Evolutionary conservation across 2,329 filamentous ascomycete genomes (phyloP), one percentile per base, ranked within the genome.

Genomic region (Epichloe glyceriae): DNA sequence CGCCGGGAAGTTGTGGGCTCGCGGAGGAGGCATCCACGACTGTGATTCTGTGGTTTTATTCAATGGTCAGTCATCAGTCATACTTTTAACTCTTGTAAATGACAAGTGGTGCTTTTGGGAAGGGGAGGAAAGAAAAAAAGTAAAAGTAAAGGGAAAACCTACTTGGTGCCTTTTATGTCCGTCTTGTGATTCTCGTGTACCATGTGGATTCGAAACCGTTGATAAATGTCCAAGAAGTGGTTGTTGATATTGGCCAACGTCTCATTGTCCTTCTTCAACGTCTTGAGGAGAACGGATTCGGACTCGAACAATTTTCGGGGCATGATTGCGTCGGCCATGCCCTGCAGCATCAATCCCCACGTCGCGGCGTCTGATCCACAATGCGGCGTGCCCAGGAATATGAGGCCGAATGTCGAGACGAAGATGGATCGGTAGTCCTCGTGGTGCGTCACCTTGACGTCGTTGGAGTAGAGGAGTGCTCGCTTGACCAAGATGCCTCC

Each of bases 371-470:
- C 81, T 2, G 83, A 80, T 8, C 85, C 85, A 17, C 75, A 79
- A 62, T 89, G 86, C 6, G 86, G 86, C 14, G 86, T 90, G 14
- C 85, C 86, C 30, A 90, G 73, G 62, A 90, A 90, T 35, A 89
- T 73, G 52, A 89, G 78, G 22, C 81, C 86, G 60, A 83, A 89
- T 0, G 86, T 89, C 1, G 83, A 88, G 10, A 88, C 75, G 57
- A 78, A 88, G 49, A 88, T 78, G 11, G 82, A 83, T 19, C 83
- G 76, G 37, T 80, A 73, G 50, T 84, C 75, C 53, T 86, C 78
- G 38, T 81, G 76, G 56, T 79, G 74, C 51, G 76, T 73, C 40
- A 73, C 74, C 7, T 71, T 73, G 12, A 85, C 62, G 58, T 80
- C 82, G 56, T 78, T 76, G 44, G 82, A 84, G 61, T 85, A 81